Base-by-base conservation (phyloP, 2,329 filamentous ascomycete species). In the Graphiopsis chlorocephala region DNA sequence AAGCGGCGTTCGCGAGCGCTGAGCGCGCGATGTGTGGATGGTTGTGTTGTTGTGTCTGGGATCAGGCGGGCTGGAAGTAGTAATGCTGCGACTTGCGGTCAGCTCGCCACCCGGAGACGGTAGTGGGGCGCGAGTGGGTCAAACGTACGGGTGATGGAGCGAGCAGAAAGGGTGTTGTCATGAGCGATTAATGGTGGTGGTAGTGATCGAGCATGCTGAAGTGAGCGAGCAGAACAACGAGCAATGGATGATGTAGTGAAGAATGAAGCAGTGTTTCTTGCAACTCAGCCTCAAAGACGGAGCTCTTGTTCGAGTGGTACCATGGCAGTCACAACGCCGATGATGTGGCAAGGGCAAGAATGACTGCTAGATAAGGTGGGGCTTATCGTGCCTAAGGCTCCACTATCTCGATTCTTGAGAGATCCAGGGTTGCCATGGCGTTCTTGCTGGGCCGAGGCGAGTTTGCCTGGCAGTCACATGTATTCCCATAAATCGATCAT, bases 1-100 rank as follows among this genome's bases (percentile, higher is more conserved):
- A 64, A 61, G 64, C 47, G 50, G 60, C 20, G 48, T 38, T 55
- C 38, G 61, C 42, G 45, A 58, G 70, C 66, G 70, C 65, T 64
- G 47, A 50, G 31, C 53, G 62, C 62, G 53, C 53, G 38, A 42
- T 50, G 52, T 50, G n/a, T 61, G 35, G 48, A 33, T 42, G 48
- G 48, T 20, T 26, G 48, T 53, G 42, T 35, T 62, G 53, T 50
- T 38, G 25, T 29, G 20, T 38, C 23, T 25, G 25, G 20, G 23
- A 10, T 35, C 14, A 23, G 28, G 60, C n/a, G 38, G 38, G 31
- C 26, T 50, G 25, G 57, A 28, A 17, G 58, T 23, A 62, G 60
- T 45, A 42, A 62, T 62, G 42, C 58, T 61, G 45, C 29, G 45
- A 61, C 26, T 61, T 61, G 58, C 60, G 48, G 48, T 62, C 60